Conservation (phyloP, 306 rosid genomes). For the Rosa multiflora region DNA sequence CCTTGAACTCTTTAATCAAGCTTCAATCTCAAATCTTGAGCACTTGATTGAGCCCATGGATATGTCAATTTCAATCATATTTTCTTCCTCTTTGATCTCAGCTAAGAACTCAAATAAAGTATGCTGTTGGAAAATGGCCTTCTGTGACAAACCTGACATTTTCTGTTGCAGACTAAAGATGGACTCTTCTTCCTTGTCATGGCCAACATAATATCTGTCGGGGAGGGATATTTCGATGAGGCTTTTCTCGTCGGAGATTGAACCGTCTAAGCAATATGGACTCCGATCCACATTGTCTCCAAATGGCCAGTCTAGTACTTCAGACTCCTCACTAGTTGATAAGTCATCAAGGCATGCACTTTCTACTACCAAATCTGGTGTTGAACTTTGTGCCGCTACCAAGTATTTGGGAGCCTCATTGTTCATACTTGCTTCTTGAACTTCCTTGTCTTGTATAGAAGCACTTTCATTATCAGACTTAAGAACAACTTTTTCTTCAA, state of each 20-base stretch:
- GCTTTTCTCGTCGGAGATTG: conserved; percentile 93
- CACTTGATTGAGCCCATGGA: conserved; percentile 95
- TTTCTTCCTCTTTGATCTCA: conserved; percentile 87
- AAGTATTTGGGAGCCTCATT: no score
- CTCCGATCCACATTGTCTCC: conserved; percentile 24
- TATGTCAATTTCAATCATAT: conserved; percentile 88
- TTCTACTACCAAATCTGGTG: no score
- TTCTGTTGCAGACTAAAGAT: conserved; percentile 37
- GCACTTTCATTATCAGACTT: no score
- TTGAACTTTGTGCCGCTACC: no score
- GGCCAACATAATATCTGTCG: conserved; percentile 54
- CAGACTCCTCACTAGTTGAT: conserved; percentile 56
- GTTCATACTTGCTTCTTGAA: no score
- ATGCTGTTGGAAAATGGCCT: conserved; percentile 28
- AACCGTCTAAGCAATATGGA: conserved; percentile 61
- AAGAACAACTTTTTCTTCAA: no score
- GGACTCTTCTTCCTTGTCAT: conserved; percentile 24
- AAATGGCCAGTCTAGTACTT: conserved; percentile 41
- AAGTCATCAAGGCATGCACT: conserved; percentile 27
- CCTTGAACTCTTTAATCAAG: conserved; percentile 47
- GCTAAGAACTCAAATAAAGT: conserved; percentile 64
- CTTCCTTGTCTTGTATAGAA: no score
- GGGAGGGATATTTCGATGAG: conserved; percentile 88
- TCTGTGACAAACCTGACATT: conserved; percentile 30
- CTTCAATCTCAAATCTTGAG: conserved; percentile 83